Base-by-base conservation (phyloP, 1,139 yeast genomes). In the Lodderomyces pseudojiufengensis region DNA sequence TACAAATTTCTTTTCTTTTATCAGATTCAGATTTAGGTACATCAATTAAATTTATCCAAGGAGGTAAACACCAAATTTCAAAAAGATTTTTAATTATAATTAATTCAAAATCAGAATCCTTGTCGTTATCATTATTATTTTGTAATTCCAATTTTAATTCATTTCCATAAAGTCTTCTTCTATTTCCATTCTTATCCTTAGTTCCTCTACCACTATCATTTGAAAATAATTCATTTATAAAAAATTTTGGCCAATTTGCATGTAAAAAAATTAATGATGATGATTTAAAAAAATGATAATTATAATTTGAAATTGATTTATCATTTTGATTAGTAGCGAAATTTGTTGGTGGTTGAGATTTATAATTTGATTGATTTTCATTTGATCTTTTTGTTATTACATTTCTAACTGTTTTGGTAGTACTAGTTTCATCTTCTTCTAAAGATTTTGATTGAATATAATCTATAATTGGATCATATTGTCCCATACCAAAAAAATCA, bases 191-290 rank as follows among this genome's bases (percentile, higher is more conserved):
- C 12, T 41, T 49, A 12, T 36, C 45, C 31, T 45, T 46, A 8
- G 61, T 59, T 4, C 66, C 67, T 38, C 66, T 50, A 21, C 63
- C 63, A n/a, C n/a, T n/a, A 29, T 39, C 36, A 4, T 33, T 27
- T 13, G 57, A 32, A 41, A 60, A 61, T 50, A 63, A 44, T 32
- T 55, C 57, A 13, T 41, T 43, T 4, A 62, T 28, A 27, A 51
- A 48, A 32, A 39, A 56, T 38, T 63, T 63, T 22, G 68, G 69
- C 70, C 70, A 63, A 42, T 63, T 63, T 35, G 69, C 69, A 48
- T 63, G 70, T 32, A 63, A 45, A 41, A 63, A 62, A 49, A 59
- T 49, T 32, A 63, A 48, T 15, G 51, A 50, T 3, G 62, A 57
- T 8, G 61, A 50, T 43, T 50, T 51, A 45, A 51, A 63, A 32